Conservation (phyloP, 208 protist species). For the Leishmania tropica region DNA sequence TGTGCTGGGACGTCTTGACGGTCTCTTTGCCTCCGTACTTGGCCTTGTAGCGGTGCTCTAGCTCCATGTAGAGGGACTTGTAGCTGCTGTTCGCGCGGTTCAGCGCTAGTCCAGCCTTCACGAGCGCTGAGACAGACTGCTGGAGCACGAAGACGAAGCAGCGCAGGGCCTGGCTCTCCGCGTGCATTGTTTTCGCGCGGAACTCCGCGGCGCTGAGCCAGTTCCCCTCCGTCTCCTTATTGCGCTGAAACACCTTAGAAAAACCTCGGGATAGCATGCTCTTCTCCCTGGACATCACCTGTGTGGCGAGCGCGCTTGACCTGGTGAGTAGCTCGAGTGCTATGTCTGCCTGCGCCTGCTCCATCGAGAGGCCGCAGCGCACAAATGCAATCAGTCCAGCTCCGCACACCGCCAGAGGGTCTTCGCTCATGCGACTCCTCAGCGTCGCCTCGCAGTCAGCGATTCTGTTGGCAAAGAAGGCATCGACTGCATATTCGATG, state of each 20-base stretch:
- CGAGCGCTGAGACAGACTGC: constrained; percentile 40
- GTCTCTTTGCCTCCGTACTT: constrained; percentile 5
- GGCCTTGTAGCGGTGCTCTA: constrained; percentile 39
- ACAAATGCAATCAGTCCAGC: constrained; percentile 44
- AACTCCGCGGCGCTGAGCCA: constrained; percentile 48
- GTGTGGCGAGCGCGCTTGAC: constrained; percentile 40
- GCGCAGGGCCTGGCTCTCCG: constrained; percentile 48
- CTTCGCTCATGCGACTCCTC: constrained; percentile 12
- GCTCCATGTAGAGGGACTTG: constrained; percentile 34
- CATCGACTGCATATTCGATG: constrained; percentile 27
- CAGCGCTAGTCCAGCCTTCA: constrained; percentile 58
- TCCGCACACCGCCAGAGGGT: constrained; percentile 47
- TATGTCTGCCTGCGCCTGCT: constrained; percentile 41
- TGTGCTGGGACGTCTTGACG: background rate
- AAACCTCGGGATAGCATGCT: constrained; percentile 28
- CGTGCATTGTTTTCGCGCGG: constrained; percentile 56
- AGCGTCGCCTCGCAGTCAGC: constrained; percentile 56
- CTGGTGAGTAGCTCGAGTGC: constrained; percentile 40
- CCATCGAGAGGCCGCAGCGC: constrained; percentile 57
- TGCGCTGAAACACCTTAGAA: constrained; percentile 31
- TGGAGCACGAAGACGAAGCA: constrained; percentile 50
- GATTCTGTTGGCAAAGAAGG: constrained; percentile 68
- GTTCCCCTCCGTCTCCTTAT: constrained; percentile 21
- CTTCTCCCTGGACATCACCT: constrained; percentile 32
- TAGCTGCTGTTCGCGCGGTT: constrained; percentile 44